Evolutionary conservation across 345 rosid genomes (phyloP).

Genomic region (Brassica juncea): DNA sequence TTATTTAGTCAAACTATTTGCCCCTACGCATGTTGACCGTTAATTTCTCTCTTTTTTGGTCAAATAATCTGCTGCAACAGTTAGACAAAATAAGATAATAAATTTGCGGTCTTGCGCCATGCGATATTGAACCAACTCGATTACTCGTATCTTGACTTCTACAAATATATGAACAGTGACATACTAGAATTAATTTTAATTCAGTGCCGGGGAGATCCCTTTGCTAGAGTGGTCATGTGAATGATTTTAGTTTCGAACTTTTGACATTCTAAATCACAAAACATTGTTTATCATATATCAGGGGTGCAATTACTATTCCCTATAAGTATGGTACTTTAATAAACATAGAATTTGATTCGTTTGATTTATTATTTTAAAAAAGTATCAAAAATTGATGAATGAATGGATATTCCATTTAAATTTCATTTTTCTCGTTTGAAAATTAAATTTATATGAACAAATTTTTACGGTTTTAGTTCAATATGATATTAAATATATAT

Average conservation of each 20-base stretch:
- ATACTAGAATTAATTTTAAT: background rate
- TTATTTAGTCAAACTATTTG: slow-evolving; percentile 14
- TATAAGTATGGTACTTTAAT: background rate
- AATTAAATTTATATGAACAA: background rate
- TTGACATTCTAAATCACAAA: background rate
- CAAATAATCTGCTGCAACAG: slow-evolving; percentile 24
- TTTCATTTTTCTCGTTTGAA: background rate
- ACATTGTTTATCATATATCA: background rate
- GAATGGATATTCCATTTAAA: background rate
- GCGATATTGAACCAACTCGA: slow-evolving; percentile 16
- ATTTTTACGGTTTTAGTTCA: background rate
- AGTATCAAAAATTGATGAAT: background rate
- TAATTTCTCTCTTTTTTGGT: background rate
- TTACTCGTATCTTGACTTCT: slow-evolving; percentile 23
- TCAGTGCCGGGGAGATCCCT: slow-evolving; percentile 14
- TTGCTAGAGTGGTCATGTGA: background rate
- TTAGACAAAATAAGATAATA: background rate
- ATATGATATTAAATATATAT: too few species aligned
- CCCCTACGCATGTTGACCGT: background rate
- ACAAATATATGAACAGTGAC: background rate
- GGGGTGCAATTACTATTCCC: background rate
- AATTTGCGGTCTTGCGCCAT: slow-evolving; percentile 17
- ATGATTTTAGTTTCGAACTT: background rate
- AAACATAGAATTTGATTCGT: background rate
- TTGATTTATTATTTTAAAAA: background rate